phyloP scores from a whole-genome alignment of 768 basidiomycete species.

The Stropharia rugosoannulata region DNA sequence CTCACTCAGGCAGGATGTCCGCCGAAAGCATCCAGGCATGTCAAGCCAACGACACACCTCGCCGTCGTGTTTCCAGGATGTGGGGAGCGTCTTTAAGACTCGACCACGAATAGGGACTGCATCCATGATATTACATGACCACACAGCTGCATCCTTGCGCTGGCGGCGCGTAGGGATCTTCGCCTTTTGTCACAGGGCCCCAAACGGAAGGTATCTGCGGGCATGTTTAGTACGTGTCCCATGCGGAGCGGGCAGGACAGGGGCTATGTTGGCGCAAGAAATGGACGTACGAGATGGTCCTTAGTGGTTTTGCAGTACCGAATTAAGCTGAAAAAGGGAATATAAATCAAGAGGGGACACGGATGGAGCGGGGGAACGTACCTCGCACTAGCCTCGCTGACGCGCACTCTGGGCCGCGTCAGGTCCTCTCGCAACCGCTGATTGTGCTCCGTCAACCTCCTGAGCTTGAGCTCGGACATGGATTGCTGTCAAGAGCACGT shows the following conservation, averaged over 20 bases:
- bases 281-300: constrained; percentile 73
- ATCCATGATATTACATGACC: constrained; percentile 54
- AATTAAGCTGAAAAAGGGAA: constrained; percentile 62
- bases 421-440: constrained; percentile 88
- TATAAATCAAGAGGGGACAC: constrained; percentile 4
- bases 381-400: constrained; percentile 91
- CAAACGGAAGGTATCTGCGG: constrained; percentile 87
- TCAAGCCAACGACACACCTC: constrained; percentile 10
- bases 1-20: constrained; percentile 9
- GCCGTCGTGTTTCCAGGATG: constrained; percentile 8
- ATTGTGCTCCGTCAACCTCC: constrained; percentile 92
- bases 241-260: constrained; percentile 6
- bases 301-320: constrained; percentile 93
- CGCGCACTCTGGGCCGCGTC: constrained; percentile 81
- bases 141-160: constrained; percentile 70
- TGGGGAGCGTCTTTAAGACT: not conserved
- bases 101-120: not conserved
- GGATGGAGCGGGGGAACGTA: constrained; percentile 34
- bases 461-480: constrained; percentile 97
- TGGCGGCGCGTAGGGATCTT: constrained; percentile 91
- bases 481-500: constrained; percentile 57
- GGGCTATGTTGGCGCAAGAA: constrained; percentile 10
- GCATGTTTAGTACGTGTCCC: constrained; percentile 8
- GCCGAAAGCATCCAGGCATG: constrained; percentile 3
- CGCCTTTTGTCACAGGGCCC: constrained; percentile 86